Base-by-base conservation (phyloP, 139 green algal species). In the Micractinium sp. region DNA sequence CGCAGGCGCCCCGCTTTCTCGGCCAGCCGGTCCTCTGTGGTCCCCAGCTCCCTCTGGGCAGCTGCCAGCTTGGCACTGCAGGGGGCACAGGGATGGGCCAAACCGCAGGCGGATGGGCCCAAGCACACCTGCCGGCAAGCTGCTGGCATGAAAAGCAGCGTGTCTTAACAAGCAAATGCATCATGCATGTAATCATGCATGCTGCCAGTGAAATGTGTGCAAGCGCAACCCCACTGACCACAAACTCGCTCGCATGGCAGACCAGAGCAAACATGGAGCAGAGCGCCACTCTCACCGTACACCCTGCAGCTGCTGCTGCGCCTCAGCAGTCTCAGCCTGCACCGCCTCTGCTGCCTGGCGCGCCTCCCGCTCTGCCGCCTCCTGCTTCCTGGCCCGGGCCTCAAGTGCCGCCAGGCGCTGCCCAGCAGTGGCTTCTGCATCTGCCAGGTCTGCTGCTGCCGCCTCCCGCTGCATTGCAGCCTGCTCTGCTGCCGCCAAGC, bases 1-100 rank as follows among this genome's bases (percentile, higher is more conserved):
- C 71, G 71, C 71, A 88, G 85, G 14, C 41, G 41, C 47, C 41
- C 71, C 19, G 71, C 71, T 47, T 81, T 82, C 36, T 81, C 71
- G 3, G 31, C 69, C 85, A 82, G 39, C 29, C 71, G 31, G 31
- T 47, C n/a, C 71, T 88, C 85, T 3, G 39, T 31, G 23, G 53
- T 33, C 4, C 27, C n/a, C 15, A 88, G 85, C 31, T 88, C 85
- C 29, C 33, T 9, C 20, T 41, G n/a, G 31, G 85, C 71, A 29
- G 41, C n/a, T 0, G 20, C 18, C 27, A 87, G 38, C 47, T 20
- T 77, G 25, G 61, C 61, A 0, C 82, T 87, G 82, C 82, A 73
- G n/a, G 3, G 38, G 18, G 22, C 63, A 71, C 63, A 71, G 63
- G 63, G 47, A 56, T 16, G 47, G 47, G 47, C 47, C n/a, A n/a